Conservation (phyloP, 139 green algal genomes). For the Mesotaenium endlicherianum region DNA sequence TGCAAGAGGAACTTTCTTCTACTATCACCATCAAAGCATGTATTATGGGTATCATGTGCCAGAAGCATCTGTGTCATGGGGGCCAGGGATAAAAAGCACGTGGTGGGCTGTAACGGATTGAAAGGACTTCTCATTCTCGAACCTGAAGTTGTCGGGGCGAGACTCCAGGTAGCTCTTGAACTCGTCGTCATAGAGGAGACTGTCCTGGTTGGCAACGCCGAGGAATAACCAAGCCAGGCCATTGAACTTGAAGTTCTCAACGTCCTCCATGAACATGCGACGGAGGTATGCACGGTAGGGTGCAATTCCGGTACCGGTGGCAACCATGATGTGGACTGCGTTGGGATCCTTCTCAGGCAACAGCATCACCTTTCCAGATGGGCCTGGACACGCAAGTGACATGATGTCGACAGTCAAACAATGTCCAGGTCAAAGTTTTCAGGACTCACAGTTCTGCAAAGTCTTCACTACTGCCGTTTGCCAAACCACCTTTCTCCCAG, state of each 20-base stretch:
- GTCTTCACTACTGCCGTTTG: too few species aligned
- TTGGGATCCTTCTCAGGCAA: slow-evolving; percentile 88
- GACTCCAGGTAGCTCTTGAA: slow-evolving; percentile 65
- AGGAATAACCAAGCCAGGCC: slow-evolving; percentile 99
- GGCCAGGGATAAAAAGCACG: too few species aligned
- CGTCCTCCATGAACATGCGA: slow-evolving; percentile 90
- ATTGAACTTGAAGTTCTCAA: slow-evolving; percentile 90
- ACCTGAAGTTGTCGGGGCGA: slow-evolving; percentile 88
- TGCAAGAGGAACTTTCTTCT: too few species aligned
- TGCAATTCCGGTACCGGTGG: slow-evolving; percentile 97
- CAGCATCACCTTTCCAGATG: slow-evolving; percentile 93
- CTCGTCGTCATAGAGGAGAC: slow-evolving; percentile 97
- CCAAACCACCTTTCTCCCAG: too few species aligned
- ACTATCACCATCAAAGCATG: too few species aligned
- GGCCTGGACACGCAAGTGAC: slow-evolving; percentile 63
- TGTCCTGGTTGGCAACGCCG: slow-evolving; percentile 95
- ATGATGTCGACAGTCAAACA: background rate
- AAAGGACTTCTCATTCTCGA: too few species aligned
- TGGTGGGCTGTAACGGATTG: too few species aligned
- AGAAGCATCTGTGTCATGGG: too few species aligned
- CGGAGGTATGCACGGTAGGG: slow-evolving; percentile 96
- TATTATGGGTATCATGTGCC: too few species aligned
- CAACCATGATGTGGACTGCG: slow-evolving; percentile 92
- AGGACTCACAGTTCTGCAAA: too few species aligned
- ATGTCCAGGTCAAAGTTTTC: background rate